Base-by-base conservation (phyloP, 768 basidiomycete species). In the Leccinellum albellum region DNA sequence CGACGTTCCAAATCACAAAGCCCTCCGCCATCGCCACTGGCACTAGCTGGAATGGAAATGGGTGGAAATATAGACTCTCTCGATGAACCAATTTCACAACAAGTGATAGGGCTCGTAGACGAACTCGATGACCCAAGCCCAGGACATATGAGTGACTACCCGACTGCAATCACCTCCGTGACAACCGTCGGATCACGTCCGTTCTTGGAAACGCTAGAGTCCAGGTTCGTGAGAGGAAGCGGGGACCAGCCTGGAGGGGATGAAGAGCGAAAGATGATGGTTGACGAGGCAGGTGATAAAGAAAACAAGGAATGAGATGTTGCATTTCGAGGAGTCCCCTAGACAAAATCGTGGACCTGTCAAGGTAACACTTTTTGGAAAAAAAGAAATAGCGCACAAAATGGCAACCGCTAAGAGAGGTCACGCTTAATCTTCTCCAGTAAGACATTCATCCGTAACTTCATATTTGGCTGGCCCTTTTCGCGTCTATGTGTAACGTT, bases 91-190 rank as follows among this genome's bases (percentile, higher is more conserved):
- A 63, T 72, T 9, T 67, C 70, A 33, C 74, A 76, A 10, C 82
- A 81, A 65, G 84, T 76, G 5, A 73, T 93, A 6, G 90, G 91
- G 0, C 76, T 93, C 17, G 91, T 94, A 28, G 91, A 94, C 61
- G 90, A 93, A 71, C 73, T 93, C 61, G 91, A 93, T 63, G 88
- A 92, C 71, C 90, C 91, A 4, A 77, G 82, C 51, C 91, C 91
- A 14, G 91, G 89, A 21, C 91, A 93, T 70, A 77, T 93, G 78
- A 89, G 90, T 63, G 87, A 91, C 48, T 84, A 84, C 66, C 90
- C 90, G 3, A 87, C 82, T 3, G 78, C 90, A 1, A 73, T 92
- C 49, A 82, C 81, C 15, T 75, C 86, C 9, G 82, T 84, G n/a
- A 89, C 87, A 10, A 79, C 80, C 6, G 49, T 75, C 32, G 60